These are phyloP conservation scores for Triticum timopheevii DNA, from an alignment of 176 grass and related monocot species.

Conservation along the genomic window DNA sequence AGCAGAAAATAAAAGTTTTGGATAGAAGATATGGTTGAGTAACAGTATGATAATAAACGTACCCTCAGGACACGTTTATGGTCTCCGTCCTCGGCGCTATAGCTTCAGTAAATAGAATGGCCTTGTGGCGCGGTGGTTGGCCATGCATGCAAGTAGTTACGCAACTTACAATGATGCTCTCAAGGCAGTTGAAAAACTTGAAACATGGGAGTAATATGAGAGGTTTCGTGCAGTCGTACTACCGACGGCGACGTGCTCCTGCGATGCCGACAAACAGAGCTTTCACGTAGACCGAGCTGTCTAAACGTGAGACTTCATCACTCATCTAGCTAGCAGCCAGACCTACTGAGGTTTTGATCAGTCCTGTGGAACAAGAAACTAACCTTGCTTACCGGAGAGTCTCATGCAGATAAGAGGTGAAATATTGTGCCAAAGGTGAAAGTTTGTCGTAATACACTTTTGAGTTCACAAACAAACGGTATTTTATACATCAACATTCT, in stretches of 20 bases:
- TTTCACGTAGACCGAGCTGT: constrained; percentile 1
- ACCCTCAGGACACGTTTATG: not conserved
- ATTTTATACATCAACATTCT: too few relatives aligned
- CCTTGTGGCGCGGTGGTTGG: too few relatives aligned
- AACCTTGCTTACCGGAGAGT: too few relatives aligned
- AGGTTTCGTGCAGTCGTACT: constrained; percentile 6
- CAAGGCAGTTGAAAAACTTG: not conserved
- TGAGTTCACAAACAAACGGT: too few relatives aligned
- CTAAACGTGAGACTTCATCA: not conserved
- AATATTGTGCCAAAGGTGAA: too few relatives aligned
- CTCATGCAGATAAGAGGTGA: too few relatives aligned
- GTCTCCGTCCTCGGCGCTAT: not conserved
- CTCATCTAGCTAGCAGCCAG: too few relatives aligned
- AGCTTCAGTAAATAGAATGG: not conserved
- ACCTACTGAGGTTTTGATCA: too few relatives aligned
- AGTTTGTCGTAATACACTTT: too few relatives aligned
- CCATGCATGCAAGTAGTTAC: not conserved
- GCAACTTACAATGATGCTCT: not conserved
- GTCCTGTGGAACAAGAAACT: too few relatives aligned
- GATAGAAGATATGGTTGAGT: too few relatives aligned
- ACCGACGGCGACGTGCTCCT: not conserved
- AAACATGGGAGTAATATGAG: not conserved
- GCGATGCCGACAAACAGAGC: not conserved
- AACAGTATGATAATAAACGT: not conserved
- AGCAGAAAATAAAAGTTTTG: too few relatives aligned